These are phyloP conservation scores for Microcyclospora tardicrescens DNA, from an alignment of 2,329 filamentous ascomycete genomes.

Conservation along the genomic window DNA sequence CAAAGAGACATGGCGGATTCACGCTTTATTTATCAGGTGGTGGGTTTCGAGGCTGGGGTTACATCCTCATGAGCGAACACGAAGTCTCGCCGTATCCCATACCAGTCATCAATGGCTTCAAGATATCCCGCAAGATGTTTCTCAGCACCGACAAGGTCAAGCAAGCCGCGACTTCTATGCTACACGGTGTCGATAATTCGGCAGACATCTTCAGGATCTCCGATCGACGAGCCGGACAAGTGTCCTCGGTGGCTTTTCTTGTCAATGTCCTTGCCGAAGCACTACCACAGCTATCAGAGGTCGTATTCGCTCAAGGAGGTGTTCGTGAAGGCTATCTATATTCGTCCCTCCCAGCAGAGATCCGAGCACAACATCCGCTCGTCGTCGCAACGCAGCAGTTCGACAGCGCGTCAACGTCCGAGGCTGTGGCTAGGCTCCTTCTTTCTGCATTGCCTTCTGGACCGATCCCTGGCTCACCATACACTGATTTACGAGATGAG, in stretches of 20 bases:
- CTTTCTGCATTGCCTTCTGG: constrained; percentile 32
- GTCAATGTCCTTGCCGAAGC: constrained; percentile 60
- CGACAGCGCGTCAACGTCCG: constrained; percentile 33
- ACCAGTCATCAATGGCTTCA: constrained; percentile 68
- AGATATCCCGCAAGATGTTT: constrained; percentile 50
- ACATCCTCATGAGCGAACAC: constrained; percentile 71
- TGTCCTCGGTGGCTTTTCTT: constrained; percentile 69
- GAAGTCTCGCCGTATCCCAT: constrained; percentile 67
- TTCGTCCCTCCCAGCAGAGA: constrained; percentile 47
- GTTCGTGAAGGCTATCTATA: constrained; percentile 76
- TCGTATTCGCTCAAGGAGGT: constrained; percentile 77
- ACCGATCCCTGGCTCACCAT: constrained; percentile 5
- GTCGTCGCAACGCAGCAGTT: constrained; percentile 45
- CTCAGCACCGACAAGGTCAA: constrained; percentile 37
- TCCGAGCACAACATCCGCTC: constrained; percentile 56
- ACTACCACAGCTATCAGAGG: constrained; percentile 56
- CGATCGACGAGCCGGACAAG: constrained; percentile 63
- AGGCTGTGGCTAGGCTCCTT: constrained; percentile 37
- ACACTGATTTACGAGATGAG: constrained; percentile 14
- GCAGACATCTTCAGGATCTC: constrained; percentile 56
- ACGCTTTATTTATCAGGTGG: constrained; percentile 79
- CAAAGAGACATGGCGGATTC: constrained; percentile 38
- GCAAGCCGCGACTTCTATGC: constrained; percentile 25
- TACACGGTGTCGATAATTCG: constrained; percentile 21
- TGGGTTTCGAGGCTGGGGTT: constrained; percentile 83